Percentiles rank a stretch among this genome's conserved stretches.
phyloP scores from a whole-genome alignment of 495 filamentous ascomycete species.

The Cenococcum geophilum region DNA sequence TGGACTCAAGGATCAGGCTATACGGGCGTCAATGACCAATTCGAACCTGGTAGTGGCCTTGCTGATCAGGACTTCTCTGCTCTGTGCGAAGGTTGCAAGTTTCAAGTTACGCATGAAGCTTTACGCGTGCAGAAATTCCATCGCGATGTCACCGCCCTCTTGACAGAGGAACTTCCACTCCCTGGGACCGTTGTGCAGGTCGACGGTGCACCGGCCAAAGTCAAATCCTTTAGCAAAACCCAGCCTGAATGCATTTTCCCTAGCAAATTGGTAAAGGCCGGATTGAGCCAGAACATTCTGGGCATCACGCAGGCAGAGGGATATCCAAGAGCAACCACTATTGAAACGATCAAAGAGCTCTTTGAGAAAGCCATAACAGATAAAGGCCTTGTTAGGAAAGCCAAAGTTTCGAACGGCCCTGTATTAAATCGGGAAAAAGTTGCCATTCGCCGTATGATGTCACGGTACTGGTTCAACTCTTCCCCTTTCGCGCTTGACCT shows the following conservation, averaged over 20 bases:
- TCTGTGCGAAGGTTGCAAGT: constrained; percentile 1
- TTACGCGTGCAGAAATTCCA: constrained; percentile 1
- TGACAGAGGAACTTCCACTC: constrained; percentile 3
- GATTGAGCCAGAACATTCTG: neutral
- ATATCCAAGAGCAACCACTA: neutral
- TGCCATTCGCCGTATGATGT: constrained; percentile 67
- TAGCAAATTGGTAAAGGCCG: neutral
- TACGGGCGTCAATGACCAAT: neutral
- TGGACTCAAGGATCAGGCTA: constrained; percentile 35
- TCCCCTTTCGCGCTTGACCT: constrained; percentile 68
- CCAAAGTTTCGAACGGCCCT: neutral
- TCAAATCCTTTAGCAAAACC: neutral
- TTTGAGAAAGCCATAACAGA: neutral
- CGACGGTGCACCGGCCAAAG: neutral
- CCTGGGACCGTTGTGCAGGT: constrained; percentile 2
- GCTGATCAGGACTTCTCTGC: neutral
- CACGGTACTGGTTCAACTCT: constrained; percentile 69
- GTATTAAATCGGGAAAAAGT: neutral
- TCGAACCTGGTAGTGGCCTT: neutral
- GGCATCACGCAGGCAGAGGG: neutral
- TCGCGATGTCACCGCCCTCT: neutral
- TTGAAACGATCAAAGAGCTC: neutral
- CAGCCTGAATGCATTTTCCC: neutral
- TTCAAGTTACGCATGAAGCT: constrained; percentile 1
- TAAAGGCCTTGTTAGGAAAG: neutral